These are phyloP conservation scores for Glomus cerebriforme DNA, from an alignment of 192 early-diverging fungal genomes.

Conservation along the genomic window DNA sequence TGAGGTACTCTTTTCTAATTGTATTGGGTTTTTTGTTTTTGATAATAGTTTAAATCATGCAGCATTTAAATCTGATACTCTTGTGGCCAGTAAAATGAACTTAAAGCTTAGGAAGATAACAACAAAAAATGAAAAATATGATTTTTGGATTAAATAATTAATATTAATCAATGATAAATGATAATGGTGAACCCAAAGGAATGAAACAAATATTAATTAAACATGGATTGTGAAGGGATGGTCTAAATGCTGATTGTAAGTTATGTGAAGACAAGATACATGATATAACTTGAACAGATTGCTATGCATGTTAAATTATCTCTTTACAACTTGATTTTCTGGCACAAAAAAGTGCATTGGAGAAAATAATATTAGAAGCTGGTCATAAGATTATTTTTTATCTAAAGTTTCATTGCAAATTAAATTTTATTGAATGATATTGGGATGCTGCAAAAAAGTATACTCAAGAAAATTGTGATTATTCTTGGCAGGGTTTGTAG, in stretches of 20 bases:
- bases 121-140: conserved; percentile 20
- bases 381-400: conserved; percentile 31
- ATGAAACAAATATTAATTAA: background rate
- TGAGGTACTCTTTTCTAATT: background rate
- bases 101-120: conserved; percentile 11
- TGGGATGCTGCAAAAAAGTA: conserved; percentile 38
- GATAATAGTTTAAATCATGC: conserved; percentile 31
- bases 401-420: conserved; percentile 39
- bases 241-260: background rate
- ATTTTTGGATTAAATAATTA: background rate
- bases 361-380: conserved; percentile 15
- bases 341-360: conserved; percentile 24
- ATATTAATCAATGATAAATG: no score
- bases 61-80: conserved; percentile 24
- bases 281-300: background rate
- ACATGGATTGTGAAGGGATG: background rate
- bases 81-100: conserved; percentile 28
- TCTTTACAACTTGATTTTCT: conserved; percentile 35
- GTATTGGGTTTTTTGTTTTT: conserved; percentile 33
- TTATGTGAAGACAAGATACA: background rate
- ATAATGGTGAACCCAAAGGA: conserved; percentile 1
- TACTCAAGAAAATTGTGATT: conserved; percentile 32
- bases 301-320: conserved; percentile 34
- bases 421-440: conserved; percentile 39
- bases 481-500: conserved; percentile 32